Percentiles rank a stretch among this genome's conserved stretches.
These are phyloP conservation scores for Lathyrus sativus DNA, from an alignment of 306 rosid species.

Conservation along the genomic window DNA sequence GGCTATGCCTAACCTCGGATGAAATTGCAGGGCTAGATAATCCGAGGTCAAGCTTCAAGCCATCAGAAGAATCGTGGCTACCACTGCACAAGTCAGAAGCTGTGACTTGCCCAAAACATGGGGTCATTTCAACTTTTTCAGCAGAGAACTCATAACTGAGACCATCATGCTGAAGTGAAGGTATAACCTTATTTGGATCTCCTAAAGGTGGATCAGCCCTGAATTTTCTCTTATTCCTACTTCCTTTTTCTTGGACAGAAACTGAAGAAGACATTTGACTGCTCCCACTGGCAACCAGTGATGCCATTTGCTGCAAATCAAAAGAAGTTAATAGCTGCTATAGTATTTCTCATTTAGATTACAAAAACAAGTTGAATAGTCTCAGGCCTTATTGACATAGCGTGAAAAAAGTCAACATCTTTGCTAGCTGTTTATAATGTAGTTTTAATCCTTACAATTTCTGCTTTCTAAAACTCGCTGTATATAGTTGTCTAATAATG, in stretches of 20 bases:
- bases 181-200: constrained; percentile 53
- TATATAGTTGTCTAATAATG: not conserved
- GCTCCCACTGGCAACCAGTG: constrained; percentile 63
- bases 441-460: constrained; percentile 6
- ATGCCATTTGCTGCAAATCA: constrained; percentile 76
- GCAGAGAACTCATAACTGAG: constrained; percentile 77
- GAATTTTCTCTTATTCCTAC: constrained; percentile 91
- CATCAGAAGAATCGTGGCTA: constrained; percentile 62
- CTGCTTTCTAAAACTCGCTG: not conserved
- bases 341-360: not conserved
- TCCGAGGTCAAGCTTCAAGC: constrained; percentile 83
- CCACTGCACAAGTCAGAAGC: constrained; percentile 58
- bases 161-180: constrained; percentile 64
- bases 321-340: not conserved
- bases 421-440: not conserved
- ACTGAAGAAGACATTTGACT: constrained; percentile 60
- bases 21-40: constrained; percentile 55
- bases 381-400: not conserved
- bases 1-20: constrained; percentile 50
- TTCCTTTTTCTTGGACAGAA: constrained; percentile 74
- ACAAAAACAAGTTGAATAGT: not conserved
- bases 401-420: not conserved
- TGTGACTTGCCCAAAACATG: constrained; percentile 50
- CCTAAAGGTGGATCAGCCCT: constrained; percentile 86
- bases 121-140: constrained; percentile 60